phyloP scores from a whole-genome alignment of 2,329 filamentous ascomycete species.

The Gaeumannomyces tritici region DNA sequence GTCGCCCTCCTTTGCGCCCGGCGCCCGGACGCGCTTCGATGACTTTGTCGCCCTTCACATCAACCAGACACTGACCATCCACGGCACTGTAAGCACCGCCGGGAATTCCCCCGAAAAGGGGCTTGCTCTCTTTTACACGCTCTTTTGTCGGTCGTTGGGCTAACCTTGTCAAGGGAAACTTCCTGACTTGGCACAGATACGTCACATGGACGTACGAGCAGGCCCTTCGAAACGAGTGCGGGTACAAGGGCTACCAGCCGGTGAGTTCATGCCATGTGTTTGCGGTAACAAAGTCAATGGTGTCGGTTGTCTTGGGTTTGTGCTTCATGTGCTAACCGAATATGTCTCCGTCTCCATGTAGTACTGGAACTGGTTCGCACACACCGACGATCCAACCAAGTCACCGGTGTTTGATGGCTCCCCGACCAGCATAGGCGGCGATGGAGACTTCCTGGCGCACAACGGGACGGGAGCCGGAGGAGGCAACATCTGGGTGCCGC shows the following conservation, averaged over 20 bases:
- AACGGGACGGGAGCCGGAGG: conserved; percentile 7
- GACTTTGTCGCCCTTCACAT: conserved; percentile 29
- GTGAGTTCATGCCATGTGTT: conserved; percentile 5
- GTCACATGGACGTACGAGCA: conserved; percentile 20
- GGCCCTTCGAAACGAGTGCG: conserved; percentile 23
- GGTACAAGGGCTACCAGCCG: conserved; percentile 21
- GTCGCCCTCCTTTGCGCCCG: conserved; percentile 13
- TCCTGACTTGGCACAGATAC: conserved; percentile 18
- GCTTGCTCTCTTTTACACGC: conserved; percentile 13
- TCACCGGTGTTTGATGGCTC: conserved; percentile 31
- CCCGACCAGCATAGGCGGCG: conserved; percentile 27
- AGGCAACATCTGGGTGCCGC: conserved; percentile 19
- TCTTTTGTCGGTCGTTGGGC: not conserved
- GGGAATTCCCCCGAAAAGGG: not conserved
- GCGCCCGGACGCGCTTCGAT: conserved; percentile 17
- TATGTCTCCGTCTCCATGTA: conserved; percentile 10
- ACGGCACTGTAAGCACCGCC: conserved; percentile 16
- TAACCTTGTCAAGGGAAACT: conserved; percentile 7
- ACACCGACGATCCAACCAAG: conserved; percentile 18
- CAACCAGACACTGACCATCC: conserved; percentile 21
- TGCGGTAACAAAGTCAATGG: too few relatives aligned
- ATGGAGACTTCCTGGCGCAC: conserved; percentile 25
- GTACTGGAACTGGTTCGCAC: conserved; percentile 29
- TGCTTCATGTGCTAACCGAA: not conserved
- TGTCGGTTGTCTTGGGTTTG: not conserved